Conservation (phyloP, 441 rosid genomes). For the Pelargonium myrrhifolium region DNA sequence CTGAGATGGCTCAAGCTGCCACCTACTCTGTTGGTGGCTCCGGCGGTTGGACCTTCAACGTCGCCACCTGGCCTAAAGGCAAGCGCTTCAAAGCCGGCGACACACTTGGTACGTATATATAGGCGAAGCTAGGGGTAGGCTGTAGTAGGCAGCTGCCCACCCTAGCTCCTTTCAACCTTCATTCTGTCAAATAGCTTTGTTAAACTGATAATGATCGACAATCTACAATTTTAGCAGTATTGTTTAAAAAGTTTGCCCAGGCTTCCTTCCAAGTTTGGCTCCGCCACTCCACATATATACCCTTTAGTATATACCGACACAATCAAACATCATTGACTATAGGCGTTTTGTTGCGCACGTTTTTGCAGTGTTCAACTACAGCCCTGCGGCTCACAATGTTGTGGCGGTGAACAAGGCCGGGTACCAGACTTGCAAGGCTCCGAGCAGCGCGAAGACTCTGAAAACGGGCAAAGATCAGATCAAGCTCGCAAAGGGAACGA, state of each 20-base stretch:
- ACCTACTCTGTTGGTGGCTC: slow-evolving; percentile 16
- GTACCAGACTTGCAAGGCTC: slow-evolving; percentile 34
- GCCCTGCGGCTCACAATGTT: slow-evolving; percentile 39
- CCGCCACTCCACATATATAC: too few species aligned
- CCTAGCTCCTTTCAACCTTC: too few species aligned
- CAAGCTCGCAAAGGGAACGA: slow-evolving; percentile 41
- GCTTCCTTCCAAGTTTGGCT: too few species aligned
- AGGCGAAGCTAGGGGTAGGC: too few species aligned
- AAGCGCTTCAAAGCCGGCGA: slow-evolving; percentile 20
- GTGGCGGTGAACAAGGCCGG: slow-evolving; percentile 37
- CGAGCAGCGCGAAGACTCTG: slow-evolving; percentile 26
- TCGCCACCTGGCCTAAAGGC: slow-evolving; percentile 13
- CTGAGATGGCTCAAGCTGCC: neutral
- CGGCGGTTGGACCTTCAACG: slow-evolving; percentile 10
- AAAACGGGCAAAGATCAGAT: slow-evolving; percentile 47
- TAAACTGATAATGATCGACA: too few species aligned
- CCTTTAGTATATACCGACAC: too few species aligned
- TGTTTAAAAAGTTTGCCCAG: too few species aligned
- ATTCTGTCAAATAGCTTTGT: too few species aligned
- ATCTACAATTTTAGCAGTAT: too few species aligned
- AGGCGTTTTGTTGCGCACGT: neutral
- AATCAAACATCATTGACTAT: neutral
- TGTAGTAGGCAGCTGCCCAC: too few species aligned
- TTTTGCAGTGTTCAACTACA: slow-evolving; percentile 50
- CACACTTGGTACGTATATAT: slow-evolving; percentile 12